Evolutionary conservation across 257 asterid genomes (phyloP), one percentile per base, ranked within the genome.

Genomic region (Fraxinus cuspidata): DNA sequence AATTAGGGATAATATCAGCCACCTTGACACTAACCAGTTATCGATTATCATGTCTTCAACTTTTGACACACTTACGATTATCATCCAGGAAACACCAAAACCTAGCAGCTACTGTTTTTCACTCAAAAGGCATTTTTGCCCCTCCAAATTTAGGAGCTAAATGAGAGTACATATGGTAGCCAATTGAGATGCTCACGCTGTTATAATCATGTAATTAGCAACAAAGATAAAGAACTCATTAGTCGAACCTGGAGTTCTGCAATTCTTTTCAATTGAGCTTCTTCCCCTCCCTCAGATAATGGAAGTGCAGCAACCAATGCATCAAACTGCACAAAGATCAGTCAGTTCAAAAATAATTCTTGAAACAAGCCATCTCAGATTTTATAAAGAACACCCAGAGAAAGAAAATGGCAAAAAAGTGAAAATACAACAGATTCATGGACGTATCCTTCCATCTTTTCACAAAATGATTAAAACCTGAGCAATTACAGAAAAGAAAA

Each of bases 291-390:
- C 78, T 90, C 97, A 35, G 91, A 83, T 74, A 95, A 81, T 63
- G 98, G 97, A 82, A 95, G 97, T 25, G 97, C 98, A 78, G 97
- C 86, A 79, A 93, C 97, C 87, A 93, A 88, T 18, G 88, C 89
- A 84, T 95, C 98, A 83, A 90, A 93, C 98, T 93, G 89, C 73
- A 72, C 69, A 64, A 77, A 35, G 42, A 56, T 32, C 16, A n/a
- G 35, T 25, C 47, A 19, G 18, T 70, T 37, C 47, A 77, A 69
- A 13, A 42, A 32, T 23, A 56, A 9, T 47, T 49, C 40, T 37
- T 12, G 23, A 34, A 32, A 60, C 12, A 18, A 28, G 58, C 51
- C 16, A 40, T 25, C 16, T 2, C 25, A 18, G 37, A 32, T 27
- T 27, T 72, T 44, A 18, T 21, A 25, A 21, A 74, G 31, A 79